Conservation (phyloP, 2,329 filamentous ascomycete species). For the Trichoderma sp. region DNA sequence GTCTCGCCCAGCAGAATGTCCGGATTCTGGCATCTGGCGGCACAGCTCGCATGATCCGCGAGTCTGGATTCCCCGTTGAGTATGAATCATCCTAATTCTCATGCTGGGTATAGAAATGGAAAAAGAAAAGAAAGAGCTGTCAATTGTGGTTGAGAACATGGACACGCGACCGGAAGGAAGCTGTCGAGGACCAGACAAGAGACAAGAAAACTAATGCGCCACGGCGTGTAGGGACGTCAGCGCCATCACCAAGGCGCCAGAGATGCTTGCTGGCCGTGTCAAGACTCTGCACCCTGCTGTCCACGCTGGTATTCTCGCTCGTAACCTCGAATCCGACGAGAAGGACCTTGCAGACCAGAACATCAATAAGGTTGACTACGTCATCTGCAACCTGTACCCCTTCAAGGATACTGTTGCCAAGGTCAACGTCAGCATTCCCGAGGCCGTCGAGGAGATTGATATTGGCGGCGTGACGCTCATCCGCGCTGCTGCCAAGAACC, state of each 20-base stretch:
- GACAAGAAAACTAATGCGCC: conserved; percentile 18
- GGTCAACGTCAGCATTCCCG: conserved; percentile 92
- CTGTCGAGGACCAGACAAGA: not conserved
- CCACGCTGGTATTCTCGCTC: conserved; percentile 85
- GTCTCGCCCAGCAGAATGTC: conserved; percentile 83
- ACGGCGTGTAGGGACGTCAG: conserved; percentile 74
- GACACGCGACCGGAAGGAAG: not conserved
- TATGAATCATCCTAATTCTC: conserved; percentile 45
- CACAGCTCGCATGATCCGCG: conserved; percentile 93
- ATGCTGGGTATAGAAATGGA: not conserved
- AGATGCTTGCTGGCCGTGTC: conserved; percentile 82
- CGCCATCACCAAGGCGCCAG: conserved; percentile 92
- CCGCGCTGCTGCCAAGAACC: conserved; percentile 96
- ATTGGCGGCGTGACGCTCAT: conserved; percentile 97
- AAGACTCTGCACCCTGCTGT: conserved; percentile 98
- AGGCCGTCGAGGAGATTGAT: conserved; percentile 98
- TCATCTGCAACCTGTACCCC: conserved; percentile 97
- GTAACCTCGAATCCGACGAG: conserved; percentile 91
- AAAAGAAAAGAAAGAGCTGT: not conserved
- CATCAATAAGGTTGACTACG: conserved; percentile 92
- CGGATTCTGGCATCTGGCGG: conserved; percentile 92
- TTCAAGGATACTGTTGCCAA: conserved; percentile 99
- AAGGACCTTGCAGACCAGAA: conserved; percentile 94
- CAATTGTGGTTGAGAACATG: conserved; percentile 1
- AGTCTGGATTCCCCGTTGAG: conserved; percentile 94